phyloP scores from a whole-genome alignment of 23 red algal genomes.

The Gracilaria domingensis region DNA sequence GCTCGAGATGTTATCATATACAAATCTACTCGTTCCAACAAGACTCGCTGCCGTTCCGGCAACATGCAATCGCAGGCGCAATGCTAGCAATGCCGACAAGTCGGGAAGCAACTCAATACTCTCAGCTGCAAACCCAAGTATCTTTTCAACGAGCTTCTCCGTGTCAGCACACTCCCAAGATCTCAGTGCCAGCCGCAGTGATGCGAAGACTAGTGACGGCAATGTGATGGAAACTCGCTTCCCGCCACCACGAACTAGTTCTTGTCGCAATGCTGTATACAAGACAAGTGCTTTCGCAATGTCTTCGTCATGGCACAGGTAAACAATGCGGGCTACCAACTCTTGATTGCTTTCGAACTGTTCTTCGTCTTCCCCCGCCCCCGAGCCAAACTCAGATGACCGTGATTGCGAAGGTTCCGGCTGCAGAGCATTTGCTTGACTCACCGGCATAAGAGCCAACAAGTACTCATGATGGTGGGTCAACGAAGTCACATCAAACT shows the following conservation, averaged over 20 bases:
- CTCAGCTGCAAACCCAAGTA: constrained; percentile 74
- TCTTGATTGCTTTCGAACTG: constrained; percentile 61
- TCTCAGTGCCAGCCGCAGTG: constrained; percentile 57
- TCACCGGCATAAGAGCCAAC: constrained; percentile 51
- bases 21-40: constrained; percentile 38
- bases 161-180: constrained; percentile 22
- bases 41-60: constrained; percentile 53
- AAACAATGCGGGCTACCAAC: constrained; percentile 80
- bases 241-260: constrained; percentile 58
- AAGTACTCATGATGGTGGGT: constrained; percentile 62
- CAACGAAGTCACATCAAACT: constrained; percentile 42
- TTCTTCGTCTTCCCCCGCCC: constrained; percentile 34
- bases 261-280: constrained; percentile 54
- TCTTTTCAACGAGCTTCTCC: constrained; percentile 35
- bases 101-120: constrained; percentile 49
- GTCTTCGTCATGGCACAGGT: constrained; percentile 72
- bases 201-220: constrained; percentile 77
- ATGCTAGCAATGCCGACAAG: constrained; percentile 33
- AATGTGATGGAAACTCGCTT: constrained; percentile 65
- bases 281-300: constrained; percentile 47
- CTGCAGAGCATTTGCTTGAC: not conserved
- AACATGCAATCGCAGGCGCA: constrained; percentile 70
- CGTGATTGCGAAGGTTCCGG: not conserved
- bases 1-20: constrained; percentile 77
- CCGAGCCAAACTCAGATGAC: not conserved